Percentiles rank a stretch among this genome's conserved stretches.
Conservation (phyloP, 495 filamentous ascomycete genomes). For the Aspergillus hancockii region DNA sequence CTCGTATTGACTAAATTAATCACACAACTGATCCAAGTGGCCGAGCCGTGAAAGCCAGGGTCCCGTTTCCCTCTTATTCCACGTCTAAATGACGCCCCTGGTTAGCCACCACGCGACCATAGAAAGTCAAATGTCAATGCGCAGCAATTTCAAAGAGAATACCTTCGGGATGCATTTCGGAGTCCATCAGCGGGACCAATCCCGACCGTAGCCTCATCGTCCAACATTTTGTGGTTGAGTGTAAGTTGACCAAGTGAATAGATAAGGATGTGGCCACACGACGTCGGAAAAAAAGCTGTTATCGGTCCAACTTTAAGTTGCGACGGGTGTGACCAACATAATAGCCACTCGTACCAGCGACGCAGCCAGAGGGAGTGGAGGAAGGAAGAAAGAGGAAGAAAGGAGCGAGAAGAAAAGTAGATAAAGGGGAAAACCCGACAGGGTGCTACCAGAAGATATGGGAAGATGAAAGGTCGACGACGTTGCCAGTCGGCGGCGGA, state of each 20-base stretch:
- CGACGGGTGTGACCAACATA: conserved; percentile 25
- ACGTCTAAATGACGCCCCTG: conserved; percentile 34
- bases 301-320: conserved; percentile 18
- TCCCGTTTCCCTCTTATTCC: conserved; percentile 52
- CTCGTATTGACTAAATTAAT: conserved; percentile 95
- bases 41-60: conserved; percentile 60
- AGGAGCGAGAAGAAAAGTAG: conserved; percentile 10
- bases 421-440: neutral
- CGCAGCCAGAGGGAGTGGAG: conserved; percentile 3
- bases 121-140: conserved; percentile 4
- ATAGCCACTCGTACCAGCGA: conserved; percentile 29
- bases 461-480: conserved; percentile 3
- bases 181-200: conserved; percentile 25
- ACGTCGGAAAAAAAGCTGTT: conserved; percentile 15
- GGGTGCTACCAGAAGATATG: neutral
- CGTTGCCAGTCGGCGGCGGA: neutral
- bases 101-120: conserved; percentile 20
- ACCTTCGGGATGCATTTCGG: conserved; percentile 36
- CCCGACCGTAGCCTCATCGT: conserved; percentile 37
- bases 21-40: conserved; percentile 86
- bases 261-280: conserved; percentile 22
- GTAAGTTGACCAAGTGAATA: neutral
- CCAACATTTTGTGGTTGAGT: conserved; percentile 23
- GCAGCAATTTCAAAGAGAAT: conserved; percentile 9
- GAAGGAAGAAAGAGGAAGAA: conserved; percentile 6